A percentile compares a stretch with the other conserved stretches of the same genome.
phyloP scores from a whole-genome alignment of 2,329 filamentous ascomycete genomes.

The Pseudodiploospora longispora region DNA sequence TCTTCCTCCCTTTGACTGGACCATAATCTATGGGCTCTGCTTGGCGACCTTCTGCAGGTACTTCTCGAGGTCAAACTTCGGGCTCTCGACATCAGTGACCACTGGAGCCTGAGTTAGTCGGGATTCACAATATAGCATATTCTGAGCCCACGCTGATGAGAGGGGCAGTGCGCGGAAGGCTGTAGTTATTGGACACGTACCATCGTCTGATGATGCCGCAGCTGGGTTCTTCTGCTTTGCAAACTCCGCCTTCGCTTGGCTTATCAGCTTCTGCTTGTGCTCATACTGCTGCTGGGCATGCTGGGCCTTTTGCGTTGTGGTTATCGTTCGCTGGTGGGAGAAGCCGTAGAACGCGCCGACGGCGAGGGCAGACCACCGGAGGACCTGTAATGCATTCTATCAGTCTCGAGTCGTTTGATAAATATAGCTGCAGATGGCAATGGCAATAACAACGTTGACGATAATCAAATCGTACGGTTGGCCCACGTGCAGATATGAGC shows the following conservation, averaged over 20 bases:
- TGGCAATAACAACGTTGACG: slow-evolving; percentile 6
- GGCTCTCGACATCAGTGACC: slow-evolving; percentile 61
- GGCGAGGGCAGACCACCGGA: slow-evolving; percentile 91
- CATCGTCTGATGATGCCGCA: slow-evolving; percentile 23
- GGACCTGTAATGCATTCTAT: slow-evolving; percentile 56
- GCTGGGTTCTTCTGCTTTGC: slow-evolving; percentile 61
- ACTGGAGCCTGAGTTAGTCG: slow-evolving; percentile 16
- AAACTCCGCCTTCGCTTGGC: slow-evolving; percentile 87
- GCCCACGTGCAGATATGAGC: slow-evolving; percentile 2
- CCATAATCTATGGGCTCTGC: slow-evolving; percentile 39
- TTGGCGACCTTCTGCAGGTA: slow-evolving; percentile 58
- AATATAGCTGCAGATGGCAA: slow-evolving; percentile 8
- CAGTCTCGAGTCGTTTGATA: slow-evolving; percentile 12
- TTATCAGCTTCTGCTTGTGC: slow-evolving; percentile 85
- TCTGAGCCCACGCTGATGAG: too few relatives aligned
- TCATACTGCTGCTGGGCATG: slow-evolving; percentile 76
- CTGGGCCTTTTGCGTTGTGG: slow-evolving; percentile 58
- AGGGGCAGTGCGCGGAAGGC: too few relatives aligned
- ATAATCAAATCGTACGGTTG: neutral
- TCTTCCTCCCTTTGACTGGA: neutral
- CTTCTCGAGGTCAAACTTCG: slow-evolving; percentile 90
- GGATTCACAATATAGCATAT: neutral
- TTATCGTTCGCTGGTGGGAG: slow-evolving; percentile 82
- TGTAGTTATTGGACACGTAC: slow-evolving; percentile 14
- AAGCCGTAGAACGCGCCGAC: slow-evolving; percentile 92